Evolutionary conservation across 192 early-diverging fungal genomes (phyloP).

Genomic region (Chytriomyces sp.): DNA sequence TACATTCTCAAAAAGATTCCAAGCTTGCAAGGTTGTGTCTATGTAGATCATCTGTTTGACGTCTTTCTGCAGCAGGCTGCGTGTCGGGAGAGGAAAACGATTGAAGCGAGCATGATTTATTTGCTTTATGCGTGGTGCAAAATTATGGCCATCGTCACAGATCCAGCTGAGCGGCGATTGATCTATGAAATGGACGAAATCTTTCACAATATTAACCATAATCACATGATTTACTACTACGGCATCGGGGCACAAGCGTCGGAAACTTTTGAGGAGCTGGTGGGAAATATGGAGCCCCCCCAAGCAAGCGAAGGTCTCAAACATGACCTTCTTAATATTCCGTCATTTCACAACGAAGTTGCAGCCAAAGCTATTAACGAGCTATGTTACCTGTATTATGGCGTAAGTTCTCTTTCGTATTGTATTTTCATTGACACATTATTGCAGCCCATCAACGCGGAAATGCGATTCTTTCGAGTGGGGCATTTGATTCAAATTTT

Average conservation of each 20-base stretch:
- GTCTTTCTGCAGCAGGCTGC: neutral
- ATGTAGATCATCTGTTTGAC: neutral
- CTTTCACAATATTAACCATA: neutral
- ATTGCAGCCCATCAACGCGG: neutral
- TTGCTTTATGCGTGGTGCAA: neutral
- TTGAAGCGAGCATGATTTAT: neutral
- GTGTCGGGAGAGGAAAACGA: neutral
- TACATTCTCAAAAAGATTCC: neutral
- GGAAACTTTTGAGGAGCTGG: neutral
- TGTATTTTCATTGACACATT: neutral
- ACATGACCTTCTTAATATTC: neutral
- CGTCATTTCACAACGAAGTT: neutral
- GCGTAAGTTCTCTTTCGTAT: neutral
- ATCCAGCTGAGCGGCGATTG: neutral
- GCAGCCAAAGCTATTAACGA: neutral
- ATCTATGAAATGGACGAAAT: constrained; percentile 1
- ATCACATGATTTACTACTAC: neutral
- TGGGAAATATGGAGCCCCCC: neutral
- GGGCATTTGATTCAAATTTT: neutral
- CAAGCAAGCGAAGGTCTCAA: neutral
- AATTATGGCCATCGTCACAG: neutral
- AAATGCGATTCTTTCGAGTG: neutral
- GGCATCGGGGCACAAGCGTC: neutral
- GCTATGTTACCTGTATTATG: neutral
- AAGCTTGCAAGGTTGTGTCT: neutral